These are phyloP conservation scores for Ascoidea asiatica DNA, from an alignment of 805 yeast species.

Conservation along the genomic window DNA sequence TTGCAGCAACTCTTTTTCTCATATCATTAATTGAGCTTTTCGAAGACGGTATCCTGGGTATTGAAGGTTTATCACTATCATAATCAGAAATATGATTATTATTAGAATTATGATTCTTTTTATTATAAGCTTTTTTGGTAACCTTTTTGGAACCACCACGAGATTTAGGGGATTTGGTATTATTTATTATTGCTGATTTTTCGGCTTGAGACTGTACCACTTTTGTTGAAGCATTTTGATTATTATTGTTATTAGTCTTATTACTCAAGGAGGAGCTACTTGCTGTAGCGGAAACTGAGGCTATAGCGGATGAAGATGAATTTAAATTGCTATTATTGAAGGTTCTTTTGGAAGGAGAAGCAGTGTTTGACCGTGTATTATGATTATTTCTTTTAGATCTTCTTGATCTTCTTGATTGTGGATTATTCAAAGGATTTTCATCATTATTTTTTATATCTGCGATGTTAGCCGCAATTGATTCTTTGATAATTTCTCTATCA, in stretches of 20 bases:
- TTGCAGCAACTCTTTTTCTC: conserved; percentile 80
- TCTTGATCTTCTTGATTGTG: neutral
- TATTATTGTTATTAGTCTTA: neutral
- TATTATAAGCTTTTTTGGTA: conserved; percentile 11
- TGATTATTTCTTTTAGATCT: neutral
- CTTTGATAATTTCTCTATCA: neutral
- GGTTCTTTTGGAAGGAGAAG: neutral
- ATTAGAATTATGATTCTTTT: conserved; percentile 4
- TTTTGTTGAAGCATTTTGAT: conserved; percentile 1
- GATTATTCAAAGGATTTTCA: neutral
- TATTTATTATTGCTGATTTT: conserved; percentile 4
- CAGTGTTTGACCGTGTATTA: neutral
- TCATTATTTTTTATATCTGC: neutral
- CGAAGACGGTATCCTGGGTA: conserved; percentile 72
- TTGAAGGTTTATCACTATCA: conserved; percentile 56
- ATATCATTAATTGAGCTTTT: conserved; percentile 69
- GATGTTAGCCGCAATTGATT: neutral
- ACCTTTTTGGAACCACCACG: conserved; percentile 10
- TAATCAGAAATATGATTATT: conserved; percentile 19
- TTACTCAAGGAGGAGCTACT: too few relatives aligned
- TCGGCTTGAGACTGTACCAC: conserved; percentile 1
- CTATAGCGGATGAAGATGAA: neutral
- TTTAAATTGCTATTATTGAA: neutral
- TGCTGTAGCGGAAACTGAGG: too few relatives aligned
- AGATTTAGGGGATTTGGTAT: conserved; percentile 11